phyloP scores from a whole-genome alignment of 495 filamentous ascomycete genomes.

The Annulohypoxylon stygium region DNA sequence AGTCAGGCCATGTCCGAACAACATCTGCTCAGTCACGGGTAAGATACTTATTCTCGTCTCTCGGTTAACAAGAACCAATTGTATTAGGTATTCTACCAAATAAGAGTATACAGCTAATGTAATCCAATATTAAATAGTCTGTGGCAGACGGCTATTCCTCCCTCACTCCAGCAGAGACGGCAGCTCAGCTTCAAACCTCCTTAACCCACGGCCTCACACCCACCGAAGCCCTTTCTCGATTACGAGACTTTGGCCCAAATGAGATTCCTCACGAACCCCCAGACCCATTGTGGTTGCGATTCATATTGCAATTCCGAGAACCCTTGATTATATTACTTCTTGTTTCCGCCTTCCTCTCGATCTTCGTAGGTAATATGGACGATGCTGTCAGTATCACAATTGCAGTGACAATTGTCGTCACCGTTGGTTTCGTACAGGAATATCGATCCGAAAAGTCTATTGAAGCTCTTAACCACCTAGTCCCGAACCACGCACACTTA shows the following conservation, averaged over 20 bases:
- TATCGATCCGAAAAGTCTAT: constrained; percentile 98
- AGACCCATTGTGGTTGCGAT: constrained; percentile 94
- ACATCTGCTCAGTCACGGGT: constrained; percentile 64
- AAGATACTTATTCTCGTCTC: constrained; percentile 32
- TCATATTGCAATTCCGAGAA: constrained; percentile 96
- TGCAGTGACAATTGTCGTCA: constrained; percentile 96
- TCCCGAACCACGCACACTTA: constrained; percentile 93
- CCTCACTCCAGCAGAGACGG: constrained; percentile 81
- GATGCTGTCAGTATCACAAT: constrained; percentile 96
- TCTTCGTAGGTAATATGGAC: constrained; percentile 94
- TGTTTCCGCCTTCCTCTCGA: constrained; percentile 87
- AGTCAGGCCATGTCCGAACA: constrained; percentile 53
- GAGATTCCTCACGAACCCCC: constrained; percentile 94
- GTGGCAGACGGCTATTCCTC: constrained; percentile 66
- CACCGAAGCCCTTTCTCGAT: constrained; percentile 80
- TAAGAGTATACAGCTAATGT: constrained; percentile 24
- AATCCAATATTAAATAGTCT: constrained; percentile 46
- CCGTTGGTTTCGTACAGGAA: constrained; percentile 96
- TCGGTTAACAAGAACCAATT: neutral
- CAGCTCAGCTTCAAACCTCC: constrained; percentile 83
- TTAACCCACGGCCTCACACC: constrained; percentile 82
- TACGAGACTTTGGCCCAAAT: constrained; percentile 87
- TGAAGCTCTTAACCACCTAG: constrained; percentile 91
- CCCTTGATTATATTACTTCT: constrained; percentile 91
- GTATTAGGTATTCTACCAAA: neutral